Base-by-base conservation (phyloP, 2,329 filamentous ascomycete genomes). In the Trichoderma simmonsii region DNA sequence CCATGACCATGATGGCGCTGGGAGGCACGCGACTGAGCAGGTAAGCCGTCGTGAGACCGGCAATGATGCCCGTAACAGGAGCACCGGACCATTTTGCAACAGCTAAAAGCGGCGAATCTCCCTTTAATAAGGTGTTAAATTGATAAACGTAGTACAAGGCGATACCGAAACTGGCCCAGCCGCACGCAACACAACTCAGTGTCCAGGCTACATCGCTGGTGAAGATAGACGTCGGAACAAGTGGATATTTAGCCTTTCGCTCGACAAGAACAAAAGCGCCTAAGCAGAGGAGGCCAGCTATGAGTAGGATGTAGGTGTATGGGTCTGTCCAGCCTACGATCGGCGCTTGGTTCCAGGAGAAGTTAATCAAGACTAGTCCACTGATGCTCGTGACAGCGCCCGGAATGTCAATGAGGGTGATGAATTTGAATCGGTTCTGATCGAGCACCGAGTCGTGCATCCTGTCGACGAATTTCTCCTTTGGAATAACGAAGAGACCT, bases 341-440 rank as follows among this genome's bases (percentile, higher is more conserved):
- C 1, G 87, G 85, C 0, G 85, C 88, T 76, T 91, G 88, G 75
- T 90, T 91, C 87, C 87, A 90, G 0, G 88, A 86, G 74, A 91
- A 87, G 75, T 90, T 90, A 78, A 91, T 83, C 6, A 91, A 79
- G 0, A 88, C 82, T 30, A 91, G 81, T 0, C 83, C 86, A 0
- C 81, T 80, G 24, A 90, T 82, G 2, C 88, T 88, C 2, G 77
- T 73, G 26, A 79, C 30, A 14, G 79, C 78, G 6, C 81, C 82
- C 4, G 77, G 76, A 14, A 81, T 68, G 71, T 84, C 82, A 15
- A 83, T 72, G 15, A 74, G 75, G 14, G 71, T 57, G 39, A 78
- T 66, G 3, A 74, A 62, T 12, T 62, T 43, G 73, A 43, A 26
- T 56, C 59, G 57, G 48, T 61, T 36, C 21, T 54, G 65, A 59